Base-by-base conservation (phyloP, 1,284 basidiomycete genomes). In the Cutaneotrichosporon sp. region DNA sequence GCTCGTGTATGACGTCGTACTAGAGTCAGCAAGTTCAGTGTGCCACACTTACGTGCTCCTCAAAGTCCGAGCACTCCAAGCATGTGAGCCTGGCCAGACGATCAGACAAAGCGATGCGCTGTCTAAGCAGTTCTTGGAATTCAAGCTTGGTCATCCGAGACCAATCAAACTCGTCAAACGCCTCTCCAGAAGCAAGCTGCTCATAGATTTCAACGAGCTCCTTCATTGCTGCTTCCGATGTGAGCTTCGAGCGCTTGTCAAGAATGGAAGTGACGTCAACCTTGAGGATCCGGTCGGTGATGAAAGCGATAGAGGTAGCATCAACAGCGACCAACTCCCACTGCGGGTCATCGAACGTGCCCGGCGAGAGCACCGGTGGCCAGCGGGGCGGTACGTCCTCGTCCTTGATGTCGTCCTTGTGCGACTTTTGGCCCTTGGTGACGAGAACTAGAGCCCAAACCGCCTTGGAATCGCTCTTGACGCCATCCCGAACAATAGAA, bases 121-220 rank as follows among this genome's bases (percentile, higher is more conserved):
- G 68, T 42, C 82, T 80, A 43, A 97, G 68, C 20, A 80, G 77
- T 60, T 97, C 94, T 71, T 97, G 90, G 72, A 98, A 96, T 57
- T 98, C 93, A 15, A 99, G 76, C n/a, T 83, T 79, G 40, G 86
- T 83, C 63, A 92, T 79, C 49, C 87, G 83, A 44, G 78, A 78
- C 92, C 92, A 97, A 55, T 91, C 90, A 8, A 85, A 80, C 69
- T 94, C 91, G 4, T 83, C 81, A 18, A 90, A 76, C 5, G 65
- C 66, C 9, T 76, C 72, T 2, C 63, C 59, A 2, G 68, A 55
- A n/a, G 75, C 62, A 1, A 74, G 86, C 56, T 85, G 83, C 13
- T 78, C 67, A 13, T 82, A 75, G 2, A 84, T 61, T 0, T 56
- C 68, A 46, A 80, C 76, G n/a, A 92, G 73, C 3, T 67, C 67